Percentiles rank a stretch among this genome's conserved stretches.
phyloP scores from a whole-genome alignment of 495 filamentous ascomycete genomes.

The Penicillium antarcticum region DNA sequence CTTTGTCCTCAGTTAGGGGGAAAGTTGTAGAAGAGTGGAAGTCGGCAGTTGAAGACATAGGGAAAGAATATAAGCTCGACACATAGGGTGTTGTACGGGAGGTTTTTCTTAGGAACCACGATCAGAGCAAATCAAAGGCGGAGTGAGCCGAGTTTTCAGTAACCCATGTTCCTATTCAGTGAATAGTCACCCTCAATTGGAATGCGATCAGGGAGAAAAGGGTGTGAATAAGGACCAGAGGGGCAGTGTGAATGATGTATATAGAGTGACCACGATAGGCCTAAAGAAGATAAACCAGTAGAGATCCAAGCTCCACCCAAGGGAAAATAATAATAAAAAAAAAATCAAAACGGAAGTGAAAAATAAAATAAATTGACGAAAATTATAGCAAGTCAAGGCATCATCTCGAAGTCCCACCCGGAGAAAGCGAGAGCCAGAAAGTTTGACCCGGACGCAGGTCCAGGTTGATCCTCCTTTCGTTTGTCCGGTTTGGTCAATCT shows the following conservation, averaged over 20 bases:
- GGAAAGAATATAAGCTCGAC: conserved; percentile 21
- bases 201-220: conserved; percentile 8
- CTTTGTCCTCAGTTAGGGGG: conserved; percentile 21
- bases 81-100: conserved; percentile 15
- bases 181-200: conserved; percentile 16
- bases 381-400: conserved; percentile 43
- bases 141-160: conserved; percentile 6
- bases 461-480: conserved; percentile 48
- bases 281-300: conserved; percentile 33
- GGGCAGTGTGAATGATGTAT: conserved; percentile 25
- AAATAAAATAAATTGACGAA: conserved; percentile 15
- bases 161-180: conserved; percentile 5
- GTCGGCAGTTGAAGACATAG: conserved; percentile 37
- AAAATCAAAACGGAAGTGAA: conserved; percentile 15
- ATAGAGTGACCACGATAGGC: conserved; percentile 25
- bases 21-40: conserved; percentile 28
- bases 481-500: conserved; percentile 36
- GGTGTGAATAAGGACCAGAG: conserved; percentile 12
- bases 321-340: conserved; percentile 5
- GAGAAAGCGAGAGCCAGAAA: conserved; percentile 38
- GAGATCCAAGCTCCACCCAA: conserved; percentile 11
- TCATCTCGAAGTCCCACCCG: conserved; percentile 37
- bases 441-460: conserved; percentile 49
- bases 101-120: neutral
- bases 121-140: conserved; percentile 1